phyloP scores from a whole-genome alignment of 2,329 filamentous ascomycete species.

The Apiospora aurea region DNA sequence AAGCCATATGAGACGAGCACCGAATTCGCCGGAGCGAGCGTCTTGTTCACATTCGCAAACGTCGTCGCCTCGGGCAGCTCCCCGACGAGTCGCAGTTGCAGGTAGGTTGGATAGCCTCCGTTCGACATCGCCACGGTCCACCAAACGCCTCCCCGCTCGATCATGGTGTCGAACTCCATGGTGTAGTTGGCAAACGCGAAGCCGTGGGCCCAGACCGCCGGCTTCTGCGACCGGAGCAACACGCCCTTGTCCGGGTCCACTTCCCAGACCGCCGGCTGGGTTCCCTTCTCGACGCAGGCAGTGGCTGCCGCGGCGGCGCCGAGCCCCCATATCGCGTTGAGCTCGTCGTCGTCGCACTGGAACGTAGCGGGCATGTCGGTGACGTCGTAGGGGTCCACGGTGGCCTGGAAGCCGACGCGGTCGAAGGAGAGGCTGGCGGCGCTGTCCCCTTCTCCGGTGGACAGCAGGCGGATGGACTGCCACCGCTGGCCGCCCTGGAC shows the following conservation, averaged over 20 bases:
- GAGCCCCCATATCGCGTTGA: constrained; percentile 47
- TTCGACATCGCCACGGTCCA: constrained; percentile 40
- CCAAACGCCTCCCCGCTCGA: constrained; percentile 46
- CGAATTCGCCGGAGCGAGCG: constrained; percentile 44
- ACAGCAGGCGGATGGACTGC: constrained; percentile 46
- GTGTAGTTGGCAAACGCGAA: constrained; percentile 44
- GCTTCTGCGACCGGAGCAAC: constrained; percentile 43
- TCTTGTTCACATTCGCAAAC: constrained; percentile 45
- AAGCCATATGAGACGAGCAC: constrained; percentile 44
- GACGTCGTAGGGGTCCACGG: constrained; percentile 34
- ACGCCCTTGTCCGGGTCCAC: constrained; percentile 42
- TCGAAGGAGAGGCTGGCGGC: constrained; percentile 42
- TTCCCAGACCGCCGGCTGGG: constrained; percentile 46
- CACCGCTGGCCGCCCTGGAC: constrained; percentile 51
- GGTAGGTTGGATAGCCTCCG: background rate
- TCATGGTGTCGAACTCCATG: constrained; percentile 46
- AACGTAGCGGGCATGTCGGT: constrained; percentile 41
- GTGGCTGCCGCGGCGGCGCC: constrained; percentile 43
- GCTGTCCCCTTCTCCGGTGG: constrained; percentile 33
- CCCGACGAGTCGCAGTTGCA: constrained; percentile 37
- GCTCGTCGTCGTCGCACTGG: constrained; percentile 37
- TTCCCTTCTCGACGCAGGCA: constrained; percentile 47
- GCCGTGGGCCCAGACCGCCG: constrained; percentile 38
- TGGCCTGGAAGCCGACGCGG: constrained; percentile 42
- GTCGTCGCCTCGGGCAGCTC: constrained; percentile 35